These are phyloP conservation scores for Lepidium aucheri DNA, from an alignment of 345 rosid species.

Conservation along the genomic window DNA sequence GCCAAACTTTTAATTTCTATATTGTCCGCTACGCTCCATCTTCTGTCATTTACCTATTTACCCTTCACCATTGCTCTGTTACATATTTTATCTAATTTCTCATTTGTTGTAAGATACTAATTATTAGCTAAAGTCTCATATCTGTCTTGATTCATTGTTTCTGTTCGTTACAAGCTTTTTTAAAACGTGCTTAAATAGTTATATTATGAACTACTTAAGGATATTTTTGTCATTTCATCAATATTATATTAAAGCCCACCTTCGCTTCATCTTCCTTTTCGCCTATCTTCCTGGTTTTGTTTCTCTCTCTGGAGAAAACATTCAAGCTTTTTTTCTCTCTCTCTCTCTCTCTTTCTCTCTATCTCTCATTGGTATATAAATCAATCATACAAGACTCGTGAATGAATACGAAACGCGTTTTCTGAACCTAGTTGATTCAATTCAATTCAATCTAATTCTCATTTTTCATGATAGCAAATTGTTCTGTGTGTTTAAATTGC, in stretches of 20 bases:
- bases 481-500: neutral
- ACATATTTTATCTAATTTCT: neutral
- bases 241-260: slow-evolving; percentile 8
- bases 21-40: slow-evolving; percentile 6
- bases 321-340: slow-evolving; percentile 6
- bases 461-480: neutral
- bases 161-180: slow-evolving; percentile 1
- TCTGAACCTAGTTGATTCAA: neutral
- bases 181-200: neutral
- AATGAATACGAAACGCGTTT: slow-evolving; percentile 23
- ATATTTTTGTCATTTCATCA: slow-evolving; percentile 17
- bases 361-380: neutral
- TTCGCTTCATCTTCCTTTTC: slow-evolving; percentile 18
- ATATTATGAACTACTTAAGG: neutral
- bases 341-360: neutral
- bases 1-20: slow-evolving; percentile 13
- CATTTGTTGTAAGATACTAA: neutral
- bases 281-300: slow-evolving; percentile 20
- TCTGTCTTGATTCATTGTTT: neutral
- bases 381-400: slow-evolving; percentile 18
- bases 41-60: neutral
- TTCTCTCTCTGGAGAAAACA: neutral
- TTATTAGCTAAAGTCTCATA: neutral
- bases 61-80: neutral
- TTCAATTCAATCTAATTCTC: neutral